A percentile compares a stretch with the other conserved stretches of the same genome.
Evolutionary conservation across 805 yeast species (phyloP).

Genomic region (Candida oleophila): DNA sequence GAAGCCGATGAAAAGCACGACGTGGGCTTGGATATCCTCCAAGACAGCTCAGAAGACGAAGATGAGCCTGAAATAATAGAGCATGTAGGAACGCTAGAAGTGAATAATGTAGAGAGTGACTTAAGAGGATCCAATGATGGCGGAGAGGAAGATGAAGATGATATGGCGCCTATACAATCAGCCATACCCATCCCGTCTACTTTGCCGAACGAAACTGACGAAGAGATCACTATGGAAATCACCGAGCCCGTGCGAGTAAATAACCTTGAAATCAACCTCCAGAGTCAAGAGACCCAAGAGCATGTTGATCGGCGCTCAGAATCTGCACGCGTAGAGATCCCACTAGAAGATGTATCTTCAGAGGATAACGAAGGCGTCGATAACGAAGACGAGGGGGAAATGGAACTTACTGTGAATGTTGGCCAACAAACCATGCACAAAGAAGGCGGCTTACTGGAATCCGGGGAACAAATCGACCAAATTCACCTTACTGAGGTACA

Average conservation of each 20-base stretch:
- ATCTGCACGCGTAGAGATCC: neutral
- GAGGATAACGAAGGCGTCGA: neutral
- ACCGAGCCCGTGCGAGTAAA: neutral
- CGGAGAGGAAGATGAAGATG: neutral
- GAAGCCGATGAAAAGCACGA: conserved; percentile 7
- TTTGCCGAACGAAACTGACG: conserved; percentile 11
- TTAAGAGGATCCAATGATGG: too few species aligned
- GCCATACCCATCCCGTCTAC: conserved; percentile 1
- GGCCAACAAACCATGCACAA: neutral
- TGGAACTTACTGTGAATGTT: conserved; percentile 18
- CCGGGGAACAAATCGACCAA: neutral
- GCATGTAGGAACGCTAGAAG: too few species aligned
- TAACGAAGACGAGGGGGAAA: conserved; percentile 18
- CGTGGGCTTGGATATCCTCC: conserved; percentile 15
- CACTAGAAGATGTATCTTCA: neutral
- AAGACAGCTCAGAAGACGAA: conserved; percentile 28
- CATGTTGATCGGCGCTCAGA: neutral
- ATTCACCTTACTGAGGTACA: neutral
- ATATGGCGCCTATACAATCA: neutral
- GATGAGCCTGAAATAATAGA: conserved; percentile 11
- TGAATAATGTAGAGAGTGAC: too few species aligned
- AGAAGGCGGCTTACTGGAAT: neutral
- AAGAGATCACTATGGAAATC: conserved; percentile 9
- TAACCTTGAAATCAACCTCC: neutral
- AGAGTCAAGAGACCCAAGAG: neutral